Conservation (phyloP, 2,329 filamentous ascomycete genomes). For the Neurospora sp. region DNA sequence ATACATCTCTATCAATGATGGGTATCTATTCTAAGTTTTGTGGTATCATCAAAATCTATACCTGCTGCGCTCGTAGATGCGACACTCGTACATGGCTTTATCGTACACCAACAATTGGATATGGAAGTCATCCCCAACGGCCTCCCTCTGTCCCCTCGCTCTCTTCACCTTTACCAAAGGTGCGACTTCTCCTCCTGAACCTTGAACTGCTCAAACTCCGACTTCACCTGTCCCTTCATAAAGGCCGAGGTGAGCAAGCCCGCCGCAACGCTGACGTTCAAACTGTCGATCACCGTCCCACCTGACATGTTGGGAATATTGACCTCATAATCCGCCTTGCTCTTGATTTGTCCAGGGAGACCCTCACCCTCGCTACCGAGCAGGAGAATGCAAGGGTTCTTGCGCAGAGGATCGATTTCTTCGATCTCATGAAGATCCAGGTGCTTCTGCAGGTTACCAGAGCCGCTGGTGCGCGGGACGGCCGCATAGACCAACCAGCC, state of each 20-base stretch:
- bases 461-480: slow-evolving; percentile 32
- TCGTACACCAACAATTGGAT: not conserved
- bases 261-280: slow-evolving; percentile 88
- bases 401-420: slow-evolving; percentile 40
- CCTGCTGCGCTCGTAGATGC: not conserved
- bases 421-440: slow-evolving; percentile 42
- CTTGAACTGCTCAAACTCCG: slow-evolving; percentile 6
- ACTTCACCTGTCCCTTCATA: slow-evolving; percentile 33
- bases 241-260: slow-evolving; percentile 67
- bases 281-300: slow-evolving; percentile 62
- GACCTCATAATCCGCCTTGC: slow-evolving; percentile 54
- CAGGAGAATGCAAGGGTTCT: slow-evolving; percentile 66
- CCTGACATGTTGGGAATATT: slow-evolving; percentile 50
- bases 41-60: not conserved
- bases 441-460: slow-evolving; percentile 29
- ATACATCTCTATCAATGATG: not conserved
- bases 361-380: slow-evolving; percentile 76
- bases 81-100: not conserved
- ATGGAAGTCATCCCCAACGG: not conserved
- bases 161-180: not conserved
- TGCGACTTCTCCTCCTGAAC: slow-evolving; percentile 5
- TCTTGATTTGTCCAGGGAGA: slow-evolving; percentile 51
- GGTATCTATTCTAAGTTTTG: not conserved
- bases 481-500: slow-evolving; percentile 84
- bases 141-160: not conserved